phyloP scores from a whole-genome alignment of 2,329 filamentous ascomycete genomes.

The Epichloe coenophiala region DNA sequence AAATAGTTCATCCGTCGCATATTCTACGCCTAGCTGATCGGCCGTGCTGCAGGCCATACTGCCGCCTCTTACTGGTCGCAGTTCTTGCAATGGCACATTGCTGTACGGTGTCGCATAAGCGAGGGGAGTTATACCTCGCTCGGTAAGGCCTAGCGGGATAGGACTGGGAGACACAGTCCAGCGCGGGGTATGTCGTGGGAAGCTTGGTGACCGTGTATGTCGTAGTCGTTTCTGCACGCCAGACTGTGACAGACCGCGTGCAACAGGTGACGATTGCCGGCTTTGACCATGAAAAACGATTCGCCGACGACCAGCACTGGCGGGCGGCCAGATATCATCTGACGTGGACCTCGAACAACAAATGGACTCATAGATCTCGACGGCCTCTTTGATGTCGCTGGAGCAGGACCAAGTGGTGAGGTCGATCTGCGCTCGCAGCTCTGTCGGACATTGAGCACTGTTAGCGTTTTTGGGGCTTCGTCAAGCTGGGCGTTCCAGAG shows the following conservation, averaged over 20 bases:
- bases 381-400: slow-evolving; percentile 10
- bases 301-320: slow-evolving; percentile 25
- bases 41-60: slow-evolving; percentile 16
- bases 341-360: slow-evolving; percentile 26
- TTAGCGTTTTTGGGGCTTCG: slow-evolving; percentile 32
- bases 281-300: slow-evolving; percentile 29
- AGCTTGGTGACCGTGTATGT: slow-evolving; percentile 44
- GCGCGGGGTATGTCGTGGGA: slow-evolving; percentile 39
- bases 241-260: slow-evolving; percentile 14
- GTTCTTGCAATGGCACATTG: slow-evolving; percentile 37
- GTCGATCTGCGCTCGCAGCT: slow-evolving; percentile 27
- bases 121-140: slow-evolving; percentile 39
- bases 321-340: slow-evolving; percentile 25
- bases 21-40: slow-evolving; percentile 16
- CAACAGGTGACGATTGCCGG: slow-evolving; percentile 18
- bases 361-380: slow-evolving; percentile 18
- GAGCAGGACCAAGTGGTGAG: slow-evolving; percentile 24
- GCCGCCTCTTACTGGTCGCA: slow-evolving; percentile 17
- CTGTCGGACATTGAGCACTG: slow-evolving; percentile 28
- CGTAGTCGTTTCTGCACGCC: slow-evolving; percentile 35
- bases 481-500: slow-evolving; percentile 52
- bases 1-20: slow-evolving; percentile 23
- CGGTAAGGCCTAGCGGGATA: slow-evolving; percentile 20
- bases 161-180: slow-evolving; percentile 38
- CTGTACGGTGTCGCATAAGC: slow-evolving; percentile 68